phyloP scores from a whole-genome alignment of 129 eudicot species.

The Dittrichia graveolens region DNA sequence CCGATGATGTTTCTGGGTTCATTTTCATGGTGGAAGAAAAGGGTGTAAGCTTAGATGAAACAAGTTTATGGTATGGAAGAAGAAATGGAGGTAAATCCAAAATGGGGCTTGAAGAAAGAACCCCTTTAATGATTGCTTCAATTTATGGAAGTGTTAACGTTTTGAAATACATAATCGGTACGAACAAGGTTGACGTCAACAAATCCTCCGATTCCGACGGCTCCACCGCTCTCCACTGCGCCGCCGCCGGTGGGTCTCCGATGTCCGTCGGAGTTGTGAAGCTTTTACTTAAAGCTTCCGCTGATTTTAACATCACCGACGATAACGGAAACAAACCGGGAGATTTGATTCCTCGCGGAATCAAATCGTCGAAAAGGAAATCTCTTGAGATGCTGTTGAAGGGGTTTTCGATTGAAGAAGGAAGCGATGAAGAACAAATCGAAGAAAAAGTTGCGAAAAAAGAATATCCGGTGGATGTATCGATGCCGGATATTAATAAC shows the following conservation, averaged over 20 bases:
- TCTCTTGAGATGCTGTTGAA: conserved; percentile 56
- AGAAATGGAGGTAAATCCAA: conserved; percentile 47
- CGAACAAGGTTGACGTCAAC: conserved; percentile 52
- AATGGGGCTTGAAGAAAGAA: conserved; percentile 70
- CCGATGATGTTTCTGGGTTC: conserved; percentile 60
- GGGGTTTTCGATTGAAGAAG: conserved; percentile 33
- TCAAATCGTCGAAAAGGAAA: conserved; percentile 40
- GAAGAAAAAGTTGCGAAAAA: conserved; percentile 40
- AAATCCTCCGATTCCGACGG: conserved; percentile 57
- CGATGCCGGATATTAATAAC: conserved; percentile 78
- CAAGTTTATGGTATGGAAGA: conserved; percentile 74
- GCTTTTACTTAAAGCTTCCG: conserved; percentile 56
- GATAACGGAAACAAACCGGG: conserved; percentile 50
- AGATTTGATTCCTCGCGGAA: conserved; percentile 44
- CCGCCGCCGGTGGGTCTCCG: conserved; percentile 72
- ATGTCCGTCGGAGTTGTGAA: conserved; percentile 45
- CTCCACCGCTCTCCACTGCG: conserved; percentile 85
- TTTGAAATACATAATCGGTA: conserved; percentile 44
- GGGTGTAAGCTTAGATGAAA: conserved; percentile 47
- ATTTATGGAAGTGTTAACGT: conserved; percentile 65
- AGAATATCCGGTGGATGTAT: conserved; percentile 60
- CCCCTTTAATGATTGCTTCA: conserved; percentile 80
- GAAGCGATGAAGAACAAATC: conserved; percentile 26
- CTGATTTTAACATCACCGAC: conserved; percentile 45
- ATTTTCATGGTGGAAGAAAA: conserved; percentile 43